Evolutionary conservation across 768 basidiomycete species (phyloP), one percentile per base, ranked within the genome.

Genomic region (Calocybe indica): DNA sequence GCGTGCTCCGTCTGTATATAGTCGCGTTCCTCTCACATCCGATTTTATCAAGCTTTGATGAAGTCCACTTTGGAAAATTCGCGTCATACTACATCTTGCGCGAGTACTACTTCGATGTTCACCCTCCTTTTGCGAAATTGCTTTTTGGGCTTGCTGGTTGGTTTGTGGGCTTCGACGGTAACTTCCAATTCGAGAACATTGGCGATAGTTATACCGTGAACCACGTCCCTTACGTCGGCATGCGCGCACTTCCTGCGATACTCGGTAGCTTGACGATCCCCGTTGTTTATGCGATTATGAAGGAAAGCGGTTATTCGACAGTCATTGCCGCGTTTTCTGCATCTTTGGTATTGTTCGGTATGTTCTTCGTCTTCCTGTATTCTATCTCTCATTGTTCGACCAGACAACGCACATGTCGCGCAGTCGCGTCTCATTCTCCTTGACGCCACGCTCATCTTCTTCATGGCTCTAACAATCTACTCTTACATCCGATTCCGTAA

Each of bases 71-170:
- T 62, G 95, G 95, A 52, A 96, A 97, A 67, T 99, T 99, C 62
- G 94, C 96, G 9, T 82, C 90, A 5, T 89, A 92, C 67, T 99
- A 99, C 67, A 83, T 98, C 61, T 71, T 71, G 40, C 79, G 95
- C 54, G 82, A 96, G 67, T 99, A 97, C 72, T 98, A 98, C 70
- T 99, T 99, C 73, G 96, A 99, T 63, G 95, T 99, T 6, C 96
- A 99, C 59, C 96, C 96, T 34, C 96, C 96, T 2, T 80, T 98
- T 44, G 94, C 96, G 37, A 99, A 99, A 64, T 78, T 99, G 51
- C 75, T 99, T 22, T 91, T 95, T 59, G 96, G 85, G 37, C 77
- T 96, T 32, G 89, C 90, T 29, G 96, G 92, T 52, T 98, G 92
- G 92, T 88, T 94, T 48, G 90, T 93, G 30, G 96, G 95, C 7